Conservation (phyloP, 306 rosid species). For the Crataegus laevigata region DNA sequence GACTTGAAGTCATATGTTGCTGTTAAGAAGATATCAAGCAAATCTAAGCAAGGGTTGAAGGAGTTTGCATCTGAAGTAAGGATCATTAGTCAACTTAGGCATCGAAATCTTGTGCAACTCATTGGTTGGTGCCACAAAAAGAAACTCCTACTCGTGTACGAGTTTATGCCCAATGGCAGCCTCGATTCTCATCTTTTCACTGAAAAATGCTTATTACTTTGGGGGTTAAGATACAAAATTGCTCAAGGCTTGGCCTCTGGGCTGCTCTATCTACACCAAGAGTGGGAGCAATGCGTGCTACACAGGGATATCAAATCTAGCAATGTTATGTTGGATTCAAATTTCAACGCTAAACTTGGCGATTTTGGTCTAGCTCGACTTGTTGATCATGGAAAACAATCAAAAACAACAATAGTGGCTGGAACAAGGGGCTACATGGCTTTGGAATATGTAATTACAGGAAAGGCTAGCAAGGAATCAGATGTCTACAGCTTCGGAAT, state of each 20-base stretch:
- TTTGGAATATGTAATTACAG: neutral
- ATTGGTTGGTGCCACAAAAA: slow-evolving; percentile 36
- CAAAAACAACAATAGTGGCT: neutral
- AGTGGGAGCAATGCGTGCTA: neutral
- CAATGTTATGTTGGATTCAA: neutral
- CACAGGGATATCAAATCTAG: neutral
- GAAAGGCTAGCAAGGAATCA: neutral
- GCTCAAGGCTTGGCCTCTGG: slow-evolving; percentile 14
- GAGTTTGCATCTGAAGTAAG: neutral
- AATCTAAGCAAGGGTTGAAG: neutral
- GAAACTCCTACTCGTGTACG: slow-evolving; percentile 14
- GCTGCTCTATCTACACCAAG: neutral
- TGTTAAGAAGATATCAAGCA: neutral
- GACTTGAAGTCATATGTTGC: slow-evolving; percentile 3
- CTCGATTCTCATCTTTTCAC: slow-evolving; percentile 10
- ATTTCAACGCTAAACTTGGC: neutral
- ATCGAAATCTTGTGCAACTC: slow-evolving; percentile 20
- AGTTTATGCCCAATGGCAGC: slow-evolving; percentile 30
- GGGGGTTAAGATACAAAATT: slow-evolving; percentile 21
- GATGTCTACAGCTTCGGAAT: neutral
- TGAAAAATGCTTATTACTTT: neutral
- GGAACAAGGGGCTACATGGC: neutral
- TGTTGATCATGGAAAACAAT: neutral
- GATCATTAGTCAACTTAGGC: neutral
- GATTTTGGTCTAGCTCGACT: neutral